These are phyloP conservation scores for Acorus calamus DNA, from an alignment of 106 monocot genomes.

Conservation along the genomic window DNA sequence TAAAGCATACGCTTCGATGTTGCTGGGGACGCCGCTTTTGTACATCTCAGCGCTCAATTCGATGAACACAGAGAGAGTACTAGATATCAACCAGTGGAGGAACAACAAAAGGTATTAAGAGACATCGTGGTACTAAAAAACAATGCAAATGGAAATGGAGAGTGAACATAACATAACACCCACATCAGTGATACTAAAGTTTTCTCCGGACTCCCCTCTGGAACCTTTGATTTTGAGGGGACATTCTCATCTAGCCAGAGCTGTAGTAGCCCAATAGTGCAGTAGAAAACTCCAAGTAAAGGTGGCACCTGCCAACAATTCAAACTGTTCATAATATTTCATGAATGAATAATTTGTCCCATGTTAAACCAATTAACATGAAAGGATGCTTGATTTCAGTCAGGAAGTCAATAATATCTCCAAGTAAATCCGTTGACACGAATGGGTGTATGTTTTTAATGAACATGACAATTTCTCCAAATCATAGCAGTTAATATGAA, in stretches of 20 bases:
- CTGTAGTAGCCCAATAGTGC: constrained; percentile 50
- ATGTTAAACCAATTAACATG: too few relatives aligned
- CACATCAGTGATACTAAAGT: constrained; percentile 42
- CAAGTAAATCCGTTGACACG: too few relatives aligned
- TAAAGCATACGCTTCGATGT: constrained; percentile 52
- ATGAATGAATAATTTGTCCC: too few relatives aligned
- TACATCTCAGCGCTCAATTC: constrained; percentile 71
- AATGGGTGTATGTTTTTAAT: too few relatives aligned
- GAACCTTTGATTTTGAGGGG: constrained; percentile 11
- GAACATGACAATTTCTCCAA: too few relatives aligned
- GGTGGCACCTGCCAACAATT: constrained; percentile 38
- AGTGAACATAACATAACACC: constrained; percentile 4
- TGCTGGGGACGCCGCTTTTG: constrained; percentile 42
- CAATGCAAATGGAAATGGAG: not conserved
- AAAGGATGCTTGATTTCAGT: too few relatives aligned
- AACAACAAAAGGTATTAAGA: too few relatives aligned
- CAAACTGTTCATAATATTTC: too few relatives aligned
- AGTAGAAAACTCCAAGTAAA: constrained; percentile 65
- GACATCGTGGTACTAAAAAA: too few relatives aligned
- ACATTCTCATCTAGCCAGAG: constrained; percentile 49
- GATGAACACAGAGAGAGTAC: constrained; percentile 37
- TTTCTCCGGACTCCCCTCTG: constrained; percentile 34
- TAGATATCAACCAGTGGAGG: constrained; percentile 2
- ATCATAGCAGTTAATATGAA: too few relatives aligned
- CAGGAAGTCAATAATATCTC: too few relatives aligned